Base-by-base conservation (phyloP, 371 early-diverging fungal genomes). In the Syncephalastrum contaminatum region DNA sequence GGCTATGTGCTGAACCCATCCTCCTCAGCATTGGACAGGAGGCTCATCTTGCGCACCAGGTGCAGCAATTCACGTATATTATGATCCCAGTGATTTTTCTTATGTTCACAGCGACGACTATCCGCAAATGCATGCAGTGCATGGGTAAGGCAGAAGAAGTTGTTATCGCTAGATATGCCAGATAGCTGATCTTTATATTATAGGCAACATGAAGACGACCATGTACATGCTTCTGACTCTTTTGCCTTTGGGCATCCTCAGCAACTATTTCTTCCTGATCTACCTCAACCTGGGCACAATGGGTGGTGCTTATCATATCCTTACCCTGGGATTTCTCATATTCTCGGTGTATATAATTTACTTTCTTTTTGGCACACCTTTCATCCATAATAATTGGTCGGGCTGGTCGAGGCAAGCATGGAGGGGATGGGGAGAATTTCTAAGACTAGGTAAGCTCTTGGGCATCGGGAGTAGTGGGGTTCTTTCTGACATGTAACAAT, bases 51-150 rank as follows among this genome's bases (percentile, higher is more conserved):
- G 72, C 69, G 7, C 48, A 42, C 5, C 58, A 60, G 52, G 66
- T 73, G 14, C 72, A 70, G 25, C 21, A 43, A 19, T 77, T 65
- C 49, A 60, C 73, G 5, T 50, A 49, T n/a, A 36, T 57, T 10
- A 41, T 43, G n/a, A 60, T 66, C 18, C 77, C 73, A 18, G 48
- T 62, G n/a, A 47, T 71, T 4, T 73, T 62, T 43, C 43, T 61
- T 2, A 43, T 48, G 14, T 71, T 73, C 53, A 52, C 64, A 3
- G 56, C 64, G 12, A 64, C 65, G 13, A 54, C 67, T 15, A 51
- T 69, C 7, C 63, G 77, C 58, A 70, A 69, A 41, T 73, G 69
- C 49, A 50, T 77, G 10, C 73, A 73, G 48, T 58, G 67, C 8
- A 40, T 73, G 10, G 73, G 73, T 67, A 64, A 61, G 36, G 10